Conservation (phyloP, 139 green algal genomes). For the Chlorella sp. region DNA sequence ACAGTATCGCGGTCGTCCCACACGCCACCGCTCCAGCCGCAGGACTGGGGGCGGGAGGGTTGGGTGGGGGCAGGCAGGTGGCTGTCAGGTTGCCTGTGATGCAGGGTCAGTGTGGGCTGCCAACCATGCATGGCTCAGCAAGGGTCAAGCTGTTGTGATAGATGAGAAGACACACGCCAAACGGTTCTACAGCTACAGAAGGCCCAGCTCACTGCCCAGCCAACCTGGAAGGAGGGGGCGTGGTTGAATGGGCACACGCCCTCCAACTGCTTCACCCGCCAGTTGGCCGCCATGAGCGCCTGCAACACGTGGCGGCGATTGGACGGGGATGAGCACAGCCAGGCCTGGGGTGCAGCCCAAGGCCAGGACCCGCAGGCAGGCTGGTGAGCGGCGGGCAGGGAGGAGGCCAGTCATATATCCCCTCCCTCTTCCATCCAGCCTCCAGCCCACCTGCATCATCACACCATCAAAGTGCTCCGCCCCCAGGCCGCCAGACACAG, state of each 20-base stretch:
- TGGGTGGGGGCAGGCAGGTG: background rate
- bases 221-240: conserved; percentile 69
- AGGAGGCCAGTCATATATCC: too few species aligned
- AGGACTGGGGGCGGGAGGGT: conserved; percentile 38
- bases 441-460: conserved; percentile 51
- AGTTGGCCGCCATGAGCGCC: conserved; percentile 43
- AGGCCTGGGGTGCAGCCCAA: too few species aligned
- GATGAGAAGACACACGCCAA: too few species aligned
- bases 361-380: too few species aligned
- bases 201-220: too few species aligned
- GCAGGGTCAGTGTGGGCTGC: background rate
- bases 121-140: background rate
- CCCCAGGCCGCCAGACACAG: conserved; percentile 28
- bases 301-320: too few species aligned
- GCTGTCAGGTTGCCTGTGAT: too few species aligned
- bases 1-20: conserved; percentile 72
- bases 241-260: conserved; percentile 74
- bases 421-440: too few species aligned
- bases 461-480: conserved; percentile 72
- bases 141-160: background rate
- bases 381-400: too few species aligned
- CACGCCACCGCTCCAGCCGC: conserved; percentile 58
- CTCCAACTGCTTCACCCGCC: conserved; percentile 54
- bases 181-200: too few species aligned
- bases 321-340: too few species aligned